Conservation (phyloP, 1,139 yeast species). For the Pichia sp. region DNA sequence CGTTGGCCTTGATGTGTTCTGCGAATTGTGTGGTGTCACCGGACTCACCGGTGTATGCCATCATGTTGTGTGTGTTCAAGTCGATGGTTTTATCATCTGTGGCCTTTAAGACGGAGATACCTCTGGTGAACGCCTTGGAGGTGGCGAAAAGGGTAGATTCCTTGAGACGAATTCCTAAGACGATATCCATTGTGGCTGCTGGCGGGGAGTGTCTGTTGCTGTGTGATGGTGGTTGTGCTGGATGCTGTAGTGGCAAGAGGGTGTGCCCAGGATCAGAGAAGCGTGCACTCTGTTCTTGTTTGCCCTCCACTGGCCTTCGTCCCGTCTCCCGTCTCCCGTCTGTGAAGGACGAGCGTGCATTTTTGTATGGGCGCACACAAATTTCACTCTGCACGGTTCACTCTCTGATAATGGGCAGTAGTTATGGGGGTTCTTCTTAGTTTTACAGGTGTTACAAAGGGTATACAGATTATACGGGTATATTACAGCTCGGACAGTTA, state of each 20-base stretch:
- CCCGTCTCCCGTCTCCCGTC: too few species aligned
- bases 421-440: too few species aligned
- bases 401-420: slow-evolving; percentile 1
- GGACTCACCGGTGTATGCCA: slow-evolving; percentile 94
- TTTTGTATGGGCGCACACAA: slow-evolving; percentile 4
- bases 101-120: slow-evolving; percentile 83
- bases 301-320: slow-evolving; percentile 6
- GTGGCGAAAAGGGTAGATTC: slow-evolving; percentile 88
- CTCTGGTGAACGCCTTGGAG: slow-evolving; percentile 91
- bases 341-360: too few species aligned
- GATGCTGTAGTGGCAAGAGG: too few species aligned
- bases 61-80: slow-evolving; percentile 72
- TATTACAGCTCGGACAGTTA: too few species aligned
- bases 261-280: too few species aligned
- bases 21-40: slow-evolving; percentile 99
- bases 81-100: slow-evolving; percentile 85
- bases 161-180: slow-evolving; percentile 79
- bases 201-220: neutral
- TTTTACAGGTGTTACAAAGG: too few species aligned
- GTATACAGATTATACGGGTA: too few species aligned
- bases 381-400: neutral
- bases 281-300: too few species aligned
- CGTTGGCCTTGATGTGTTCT: slow-evolving; percentile 89
- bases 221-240: too few species aligned
- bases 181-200: slow-evolving; percentile 66